Evolutionary conservation across 1,139 yeast genomes (phyloP).

Genomic region (Scheffersomyces insectosa): DNA sequence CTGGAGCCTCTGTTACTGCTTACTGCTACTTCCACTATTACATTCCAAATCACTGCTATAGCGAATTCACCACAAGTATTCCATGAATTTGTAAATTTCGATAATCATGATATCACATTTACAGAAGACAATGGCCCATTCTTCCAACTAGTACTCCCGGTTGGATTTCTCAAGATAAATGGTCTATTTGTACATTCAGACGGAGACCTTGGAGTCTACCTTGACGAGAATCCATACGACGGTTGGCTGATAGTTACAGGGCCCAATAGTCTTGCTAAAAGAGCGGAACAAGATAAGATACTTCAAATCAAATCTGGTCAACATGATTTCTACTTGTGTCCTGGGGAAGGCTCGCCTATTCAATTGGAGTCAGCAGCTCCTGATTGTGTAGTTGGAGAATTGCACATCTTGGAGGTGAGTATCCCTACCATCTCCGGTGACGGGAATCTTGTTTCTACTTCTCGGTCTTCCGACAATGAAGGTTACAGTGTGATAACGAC

Average conservation of each 20-base stretch:
- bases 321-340: neutral
- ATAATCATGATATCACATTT: neutral
- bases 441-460: neutral
- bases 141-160: neutral
- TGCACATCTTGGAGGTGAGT: neutral
- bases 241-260: neutral
- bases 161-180: neutral
- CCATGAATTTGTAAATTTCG: neutral
- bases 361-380: neutral
- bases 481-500: neutral
- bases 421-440: neutral
- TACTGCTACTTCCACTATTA: neutral
- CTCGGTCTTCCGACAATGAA: neutral
- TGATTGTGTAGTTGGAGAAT: neutral
- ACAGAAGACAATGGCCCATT: neutral
- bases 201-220: neutral
- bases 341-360: neutral
- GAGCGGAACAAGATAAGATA: too few species aligned
- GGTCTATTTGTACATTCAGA: neutral
- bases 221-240: neutral
- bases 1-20: neutral
- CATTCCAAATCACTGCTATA: neutral
- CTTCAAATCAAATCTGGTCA: neutral
- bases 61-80: neutral
- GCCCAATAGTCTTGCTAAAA: neutral